Percentiles rank a stretch among this genome's conserved stretches.
These are phyloP conservation scores for Clarkia xantiana DNA, from an alignment of 345 rosid species.

Conservation along the genomic window DNA sequence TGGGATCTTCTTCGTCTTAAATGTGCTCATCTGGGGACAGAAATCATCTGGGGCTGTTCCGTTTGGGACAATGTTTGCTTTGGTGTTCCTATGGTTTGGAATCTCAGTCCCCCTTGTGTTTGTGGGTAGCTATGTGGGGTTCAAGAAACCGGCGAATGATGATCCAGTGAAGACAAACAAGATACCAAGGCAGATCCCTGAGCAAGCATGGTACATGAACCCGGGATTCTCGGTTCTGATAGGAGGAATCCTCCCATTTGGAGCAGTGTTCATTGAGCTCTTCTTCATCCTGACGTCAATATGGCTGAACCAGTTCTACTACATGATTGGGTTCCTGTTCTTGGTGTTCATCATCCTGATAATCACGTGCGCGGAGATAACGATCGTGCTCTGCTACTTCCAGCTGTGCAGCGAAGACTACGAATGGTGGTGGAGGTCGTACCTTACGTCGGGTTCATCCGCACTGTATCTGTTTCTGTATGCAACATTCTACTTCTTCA, in stretches of 20 bases:
- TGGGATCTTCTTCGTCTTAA: slow-evolving; percentile 21
- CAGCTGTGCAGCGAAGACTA: slow-evolving; percentile 24
- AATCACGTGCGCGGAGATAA: slow-evolving; percentile 23
- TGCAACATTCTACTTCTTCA: slow-evolving; percentile 24
- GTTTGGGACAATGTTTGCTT: slow-evolving; percentile 26
- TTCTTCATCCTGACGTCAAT: slow-evolving; percentile 24
- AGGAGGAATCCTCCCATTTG: slow-evolving; percentile 21
- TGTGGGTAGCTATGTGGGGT: not conserved
- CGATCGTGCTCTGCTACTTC: slow-evolving; percentile 24
- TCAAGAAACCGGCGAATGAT: not conserved
- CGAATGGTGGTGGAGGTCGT: slow-evolving; percentile 25
- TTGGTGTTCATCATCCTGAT: slow-evolving; percentile 21
- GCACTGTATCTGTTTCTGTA: slow-evolving; percentile 25
- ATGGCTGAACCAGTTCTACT: slow-evolving; percentile 28
- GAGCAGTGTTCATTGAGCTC: slow-evolving; percentile 7
- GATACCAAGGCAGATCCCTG: slow-evolving; percentile 14
- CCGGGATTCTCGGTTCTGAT: slow-evolving; percentile 19
- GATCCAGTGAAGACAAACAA: not conserved
- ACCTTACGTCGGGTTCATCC: slow-evolving; percentile 23
- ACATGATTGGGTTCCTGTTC: slow-evolving; percentile 23
- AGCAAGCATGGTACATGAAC: slow-evolving; percentile 23
- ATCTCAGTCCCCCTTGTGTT: slow-evolving; percentile 3
- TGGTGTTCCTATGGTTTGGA: slow-evolving; percentile 26
- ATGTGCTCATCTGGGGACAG: slow-evolving; percentile 29
- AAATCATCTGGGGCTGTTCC: slow-evolving; percentile 26